A percentile compares a stretch with the other conserved stretches of the same genome.
These are phyloP conservation scores for Fusarium coffeatum DNA, from an alignment of 2,329 filamentous ascomycete species.

Conservation along the genomic window DNA sequence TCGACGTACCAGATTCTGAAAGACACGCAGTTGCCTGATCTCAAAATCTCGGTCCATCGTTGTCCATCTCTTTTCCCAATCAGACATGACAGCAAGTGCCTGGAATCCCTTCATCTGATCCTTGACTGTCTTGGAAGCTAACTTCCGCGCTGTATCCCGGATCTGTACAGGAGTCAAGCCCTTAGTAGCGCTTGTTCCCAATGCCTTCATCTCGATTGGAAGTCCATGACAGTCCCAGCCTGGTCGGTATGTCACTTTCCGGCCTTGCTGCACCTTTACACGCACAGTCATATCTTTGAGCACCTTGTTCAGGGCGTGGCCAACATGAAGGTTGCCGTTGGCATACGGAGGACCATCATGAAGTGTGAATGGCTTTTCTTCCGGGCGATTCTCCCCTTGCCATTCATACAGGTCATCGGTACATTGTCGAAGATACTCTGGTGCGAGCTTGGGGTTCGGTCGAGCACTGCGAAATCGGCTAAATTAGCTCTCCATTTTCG, in stretches of 20 bases:
- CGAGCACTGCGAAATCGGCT: conserved; percentile 58
- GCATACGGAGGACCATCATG: conserved; percentile 98
- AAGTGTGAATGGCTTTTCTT: conserved; percentile 76
- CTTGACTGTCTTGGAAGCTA: conserved; percentile 76
- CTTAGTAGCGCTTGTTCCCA: conserved; percentile 66
- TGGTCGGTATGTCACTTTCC: conserved; percentile 81
- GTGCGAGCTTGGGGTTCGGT: conserved; percentile 61
- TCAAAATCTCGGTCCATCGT: conserved; percentile 85
- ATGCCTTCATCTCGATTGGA: conserved; percentile 95
- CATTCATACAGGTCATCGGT: conserved; percentile 90
- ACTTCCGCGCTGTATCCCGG: conserved; percentile 70
- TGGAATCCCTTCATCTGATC: conserved; percentile 80
- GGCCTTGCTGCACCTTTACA: conserved; percentile 78
- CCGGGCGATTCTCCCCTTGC: conserved; percentile 73
- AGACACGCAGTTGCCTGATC: conserved; percentile 78
- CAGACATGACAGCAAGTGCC: conserved; percentile 81
- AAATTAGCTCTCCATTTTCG: conserved; percentile 32
- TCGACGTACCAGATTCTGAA: conserved; percentile 78
- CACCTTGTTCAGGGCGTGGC: conserved; percentile 96
- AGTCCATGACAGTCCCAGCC: conserved; percentile 99
- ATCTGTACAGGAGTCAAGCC: conserved; percentile 67
- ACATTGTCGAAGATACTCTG: conserved; percentile 76
- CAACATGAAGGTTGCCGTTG: conserved; percentile 90
- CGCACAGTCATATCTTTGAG: conserved; percentile 93
- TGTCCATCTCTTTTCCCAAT: conserved; percentile 81